Percentiles rank a stretch among this genome's conserved stretches.
phyloP scores from a whole-genome alignment of 108 stramenopile species.

The Cyclotella kingstonii region DNA sequence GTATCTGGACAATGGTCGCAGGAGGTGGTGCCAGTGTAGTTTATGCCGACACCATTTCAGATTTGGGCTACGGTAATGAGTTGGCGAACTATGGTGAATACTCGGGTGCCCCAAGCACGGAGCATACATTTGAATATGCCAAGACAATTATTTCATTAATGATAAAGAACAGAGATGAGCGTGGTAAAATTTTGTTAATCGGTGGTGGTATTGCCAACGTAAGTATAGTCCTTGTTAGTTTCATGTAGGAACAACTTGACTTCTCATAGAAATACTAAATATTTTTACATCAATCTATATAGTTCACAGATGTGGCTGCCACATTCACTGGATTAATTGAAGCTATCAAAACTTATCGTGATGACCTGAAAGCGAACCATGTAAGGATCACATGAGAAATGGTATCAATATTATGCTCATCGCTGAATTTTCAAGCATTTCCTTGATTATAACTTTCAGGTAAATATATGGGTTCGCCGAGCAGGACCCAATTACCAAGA shows the following conservation, averaged over 20 bases:
- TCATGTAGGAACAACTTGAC: background rate
- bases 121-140: constrained; percentile 90
- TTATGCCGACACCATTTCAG: constrained; percentile 93
- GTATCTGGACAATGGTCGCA: constrained; percentile 94
- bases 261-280: too few species aligned
- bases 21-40: constrained; percentile 92
- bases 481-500: constrained; percentile 93
- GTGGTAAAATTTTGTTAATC: constrained; percentile 83
- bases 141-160: constrained; percentile 83
- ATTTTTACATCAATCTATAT: too few species aligned
- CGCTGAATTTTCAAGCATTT: too few species aligned
- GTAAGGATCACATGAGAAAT: too few species aligned
- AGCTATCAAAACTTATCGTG: constrained; percentile 66
- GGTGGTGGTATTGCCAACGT: constrained; percentile 91
- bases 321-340: constrained; percentile 91
- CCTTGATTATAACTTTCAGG: constrained; percentile 3
- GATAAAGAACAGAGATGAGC: constrained; percentile 64
- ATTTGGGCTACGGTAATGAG: constrained; percentile 77
- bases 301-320: constrained; percentile 91
- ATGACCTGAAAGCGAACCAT: constrained; percentile 64
- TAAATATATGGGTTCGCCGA: constrained; percentile 84
- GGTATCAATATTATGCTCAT: too few species aligned
- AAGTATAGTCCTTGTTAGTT: background rate
- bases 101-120: constrained; percentile 84
- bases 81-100: constrained; percentile 95